Evolutionary conservation across 495 filamentous ascomycete species (phyloP), one percentile per base, ranked within the genome.

Genomic region (Paragyromitra xinjiangensis): DNA sequence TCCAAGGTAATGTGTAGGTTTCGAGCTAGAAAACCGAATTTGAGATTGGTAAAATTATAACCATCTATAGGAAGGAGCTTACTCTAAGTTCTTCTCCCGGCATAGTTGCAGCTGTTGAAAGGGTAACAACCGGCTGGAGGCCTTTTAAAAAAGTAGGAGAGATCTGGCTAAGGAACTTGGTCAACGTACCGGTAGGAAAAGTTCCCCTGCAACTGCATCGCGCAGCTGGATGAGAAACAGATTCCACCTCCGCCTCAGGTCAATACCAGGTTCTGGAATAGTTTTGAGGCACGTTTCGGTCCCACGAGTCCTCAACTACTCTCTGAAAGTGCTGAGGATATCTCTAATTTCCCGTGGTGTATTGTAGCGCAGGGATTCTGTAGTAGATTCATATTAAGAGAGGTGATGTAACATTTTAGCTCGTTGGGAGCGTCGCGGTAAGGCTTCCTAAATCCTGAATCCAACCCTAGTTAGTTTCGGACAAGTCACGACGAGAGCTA

Each of bases 181-280:
- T 44, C 39, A 37, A 67, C n/a, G 37, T 40, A 22, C 16, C 19
- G 7, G 45, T 24, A 16, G 3, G 19, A 22, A 22, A 2, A 14
- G 6, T 37, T 7, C 12, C 14, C 14, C 26, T 19, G 56, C 29
- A 16, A 16, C 14, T 61, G 9, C 37, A 12, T 51, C 44, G 24
- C 11, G 29, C 24, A 45, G 39, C 58, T 26, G 22, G 22, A 24
- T 29, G 37, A 69, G 3, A 11, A 16, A 6, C 37, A 26, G 19
- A 8, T 45, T 37, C 26, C 34, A 58, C 42, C 24, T 45, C 12
- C 19, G 19, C 1, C 5, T 26, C 14, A 45, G 50, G 16, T 53
- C 45, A 55, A 6, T 40, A 55, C 51, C 53, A 69, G 14, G 14
- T 45, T 39, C 40, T 45, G 40, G 56, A 40, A 42, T 69, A 42